These are phyloP conservation scores for Cenchrus purpureus DNA, from an alignment of 176 grass and related monocot species.

Conservation along the genomic window DNA sequence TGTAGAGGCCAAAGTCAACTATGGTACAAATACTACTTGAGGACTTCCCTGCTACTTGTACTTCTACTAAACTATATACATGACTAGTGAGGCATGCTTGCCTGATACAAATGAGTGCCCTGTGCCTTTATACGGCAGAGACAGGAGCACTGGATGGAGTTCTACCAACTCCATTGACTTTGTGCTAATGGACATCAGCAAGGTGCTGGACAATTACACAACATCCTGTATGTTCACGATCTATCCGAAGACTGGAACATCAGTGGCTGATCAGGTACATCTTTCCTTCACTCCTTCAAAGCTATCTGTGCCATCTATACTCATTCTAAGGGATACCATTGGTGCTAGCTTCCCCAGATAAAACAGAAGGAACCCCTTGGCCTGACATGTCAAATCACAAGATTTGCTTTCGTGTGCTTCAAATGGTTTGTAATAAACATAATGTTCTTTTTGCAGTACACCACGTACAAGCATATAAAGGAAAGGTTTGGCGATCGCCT, in stretches of 20 bases:
- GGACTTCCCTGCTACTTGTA: too few species aligned
- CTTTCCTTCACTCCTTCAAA: not conserved
- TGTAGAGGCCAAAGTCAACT: too few species aligned
- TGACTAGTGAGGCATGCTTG: too few species aligned
- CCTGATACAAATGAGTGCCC: too few species aligned
- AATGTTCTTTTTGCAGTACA: constrained; percentile 49
- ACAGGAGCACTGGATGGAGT: too few species aligned
- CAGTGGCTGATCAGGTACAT: constrained; percentile 74
- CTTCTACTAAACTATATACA: too few species aligned
- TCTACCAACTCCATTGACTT: too few species aligned
- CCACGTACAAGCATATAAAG: constrained; percentile 82
- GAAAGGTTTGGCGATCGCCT: constrained; percentile 63
- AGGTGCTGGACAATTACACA: too few species aligned
- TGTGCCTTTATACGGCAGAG: too few species aligned
- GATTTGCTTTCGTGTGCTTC: not conserved
- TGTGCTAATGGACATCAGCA: too few species aligned
- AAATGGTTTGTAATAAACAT: not conserved
- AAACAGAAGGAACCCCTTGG: not conserved
- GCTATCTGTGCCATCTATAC: not conserved
- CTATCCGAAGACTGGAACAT: constrained; percentile 87
- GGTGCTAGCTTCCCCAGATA: not conserved
- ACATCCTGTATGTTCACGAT: constrained; percentile 76
- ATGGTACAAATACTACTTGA: too few species aligned
- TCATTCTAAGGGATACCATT: not conserved
- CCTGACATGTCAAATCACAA: not conserved